Evolutionary conservation across 1,284 basidiomycete genomes (phyloP).

Genomic region (Sanguinoderma infundibulare): DNA sequence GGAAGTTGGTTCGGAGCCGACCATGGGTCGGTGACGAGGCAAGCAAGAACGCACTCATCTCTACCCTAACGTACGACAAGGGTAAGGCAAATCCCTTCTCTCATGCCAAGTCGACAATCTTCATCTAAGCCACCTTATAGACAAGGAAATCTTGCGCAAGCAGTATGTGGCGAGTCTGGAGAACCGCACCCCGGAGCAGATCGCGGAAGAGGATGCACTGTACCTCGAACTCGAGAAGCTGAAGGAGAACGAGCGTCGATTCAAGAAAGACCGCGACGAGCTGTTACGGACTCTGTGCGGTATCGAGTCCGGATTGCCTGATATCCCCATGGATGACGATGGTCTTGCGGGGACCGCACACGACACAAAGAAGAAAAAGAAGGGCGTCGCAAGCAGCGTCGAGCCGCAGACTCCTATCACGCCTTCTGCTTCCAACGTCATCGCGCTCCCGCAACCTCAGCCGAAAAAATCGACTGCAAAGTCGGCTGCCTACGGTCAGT

Average conservation of each 20-base stretch:
- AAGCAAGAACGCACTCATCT: slow-evolving; percentile 68
- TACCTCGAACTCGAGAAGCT: slow-evolving; percentile 94
- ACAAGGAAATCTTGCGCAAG: slow-evolving; percentile 89
- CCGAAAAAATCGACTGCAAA: slow-evolving; percentile 55
- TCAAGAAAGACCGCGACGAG: slow-evolving; percentile 90
- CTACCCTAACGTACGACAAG: slow-evolving; percentile 84
- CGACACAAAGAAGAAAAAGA: slow-evolving; percentile 52
- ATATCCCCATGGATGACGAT: slow-evolving; percentile 67
- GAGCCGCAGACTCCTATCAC: slow-evolving; percentile 63
- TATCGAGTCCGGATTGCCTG: slow-evolving; percentile 83
- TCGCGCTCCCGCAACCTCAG: slow-evolving; percentile 47
- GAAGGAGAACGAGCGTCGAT: slow-evolving; percentile 90
- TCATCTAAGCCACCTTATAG: slow-evolving; percentile 51
- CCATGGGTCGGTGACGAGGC: slow-evolving; percentile 84
- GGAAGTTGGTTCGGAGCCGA: slow-evolving; percentile 84
- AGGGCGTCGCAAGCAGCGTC: slow-evolving; percentile 44
- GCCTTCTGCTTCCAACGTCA: slow-evolving; percentile 46
- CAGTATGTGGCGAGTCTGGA: slow-evolving; percentile 88
- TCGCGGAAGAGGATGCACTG: slow-evolving; percentile 94
- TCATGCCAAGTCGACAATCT: neutral
- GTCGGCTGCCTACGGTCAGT: slow-evolving; percentile 59
- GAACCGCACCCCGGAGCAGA: slow-evolving; percentile 85
- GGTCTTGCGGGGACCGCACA: slow-evolving; percentile 45
- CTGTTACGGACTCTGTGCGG: slow-evolving; percentile 85
- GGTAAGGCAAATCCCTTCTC: slow-evolving; percentile 44